phyloP scores from a whole-genome alignment of 176 grass and related monocot genomes.

The Hyparrhenia diplandra region DNA sequence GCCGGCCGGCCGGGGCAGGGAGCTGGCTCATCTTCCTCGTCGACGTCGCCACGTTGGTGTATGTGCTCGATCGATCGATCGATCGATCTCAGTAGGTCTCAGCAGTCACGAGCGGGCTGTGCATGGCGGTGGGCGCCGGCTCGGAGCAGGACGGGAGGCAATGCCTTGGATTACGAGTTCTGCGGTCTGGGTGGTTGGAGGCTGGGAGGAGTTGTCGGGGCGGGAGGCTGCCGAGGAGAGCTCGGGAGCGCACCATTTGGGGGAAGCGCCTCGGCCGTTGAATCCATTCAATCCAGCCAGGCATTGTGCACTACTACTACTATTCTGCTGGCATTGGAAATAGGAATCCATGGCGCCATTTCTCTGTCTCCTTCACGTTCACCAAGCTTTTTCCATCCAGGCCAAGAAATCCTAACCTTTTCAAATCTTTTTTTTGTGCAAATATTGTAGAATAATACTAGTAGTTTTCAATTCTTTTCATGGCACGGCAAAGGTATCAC shows the following conservation, averaged over 20 bases:
- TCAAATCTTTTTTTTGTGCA: not conserved
- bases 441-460: no score
- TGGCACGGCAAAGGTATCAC: no score
- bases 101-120: not conserved
- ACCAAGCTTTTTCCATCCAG: not conserved
- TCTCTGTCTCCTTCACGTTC: no score
- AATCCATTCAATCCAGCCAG: not conserved
- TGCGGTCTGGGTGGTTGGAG: not conserved
- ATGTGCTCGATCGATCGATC: no score
- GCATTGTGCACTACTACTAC: no score
- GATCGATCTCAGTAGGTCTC: no score
- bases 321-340: no score
- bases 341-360: no score
- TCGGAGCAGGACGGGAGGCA: no score
- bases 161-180: not conserved
- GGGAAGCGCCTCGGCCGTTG: no score
- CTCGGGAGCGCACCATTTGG: no score
- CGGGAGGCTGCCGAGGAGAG: not conserved
- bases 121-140: not conserved
- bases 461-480: no score
- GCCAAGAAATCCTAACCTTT: not conserved
- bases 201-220: slow-evolving; percentile 46
- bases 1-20: slow-evolving; percentile 38
- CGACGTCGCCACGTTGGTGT: slow-evolving; percentile 9
- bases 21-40: slow-evolving; percentile 35